Conservation (phyloP, 2,329 filamentous ascomycete species). For the Alternaria angustiovoidea region DNA sequence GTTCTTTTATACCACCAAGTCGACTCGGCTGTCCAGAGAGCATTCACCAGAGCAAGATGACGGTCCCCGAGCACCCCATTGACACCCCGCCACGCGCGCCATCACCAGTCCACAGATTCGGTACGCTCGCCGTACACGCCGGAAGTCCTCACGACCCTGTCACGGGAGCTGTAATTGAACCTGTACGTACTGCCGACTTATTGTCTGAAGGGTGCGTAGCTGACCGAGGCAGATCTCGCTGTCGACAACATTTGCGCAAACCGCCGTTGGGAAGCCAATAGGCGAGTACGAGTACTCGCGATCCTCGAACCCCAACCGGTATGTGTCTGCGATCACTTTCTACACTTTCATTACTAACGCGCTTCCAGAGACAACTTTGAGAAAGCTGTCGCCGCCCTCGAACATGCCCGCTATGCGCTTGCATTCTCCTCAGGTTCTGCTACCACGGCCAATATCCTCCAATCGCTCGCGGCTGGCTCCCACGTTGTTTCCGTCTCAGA, state of each 20-base stretch:
- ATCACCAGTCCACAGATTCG: slow-evolving; percentile 81
- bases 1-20: background rate
- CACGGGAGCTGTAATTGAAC: slow-evolving; percentile 94
- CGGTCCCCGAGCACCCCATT: slow-evolving; percentile 63
- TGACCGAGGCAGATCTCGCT: slow-evolving; percentile 74
- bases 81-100: slow-evolving; percentile 77
- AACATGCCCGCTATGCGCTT: slow-evolving; percentile 90
- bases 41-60: slow-evolving; percentile 40
- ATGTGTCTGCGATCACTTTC: slow-evolving; percentile 18
- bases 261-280: slow-evolving; percentile 83
- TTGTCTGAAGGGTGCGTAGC: background rate
- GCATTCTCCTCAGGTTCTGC: slow-evolving; percentile 95
- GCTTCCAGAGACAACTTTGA: slow-evolving; percentile 82
- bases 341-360: slow-evolving; percentile 18
- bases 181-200: slow-evolving; percentile 57
- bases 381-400: slow-evolving; percentile 85
- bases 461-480: slow-evolving; percentile 87
- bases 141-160: slow-evolving; percentile 88
- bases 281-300: slow-evolving; percentile 93
- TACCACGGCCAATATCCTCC: slow-evolving; percentile 90
- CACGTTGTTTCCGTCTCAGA: slow-evolving; percentile 97
- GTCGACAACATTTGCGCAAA: slow-evolving; percentile 96
- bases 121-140: slow-evolving; percentile 93
- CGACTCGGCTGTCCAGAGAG: background rate
- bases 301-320: slow-evolving; percentile 90